Evolutionary conservation across 1,284 basidiomycete genomes (phyloP), one percentile per base, ranked within the genome.

Genomic region (Leccinum griseonigrum): DNA sequence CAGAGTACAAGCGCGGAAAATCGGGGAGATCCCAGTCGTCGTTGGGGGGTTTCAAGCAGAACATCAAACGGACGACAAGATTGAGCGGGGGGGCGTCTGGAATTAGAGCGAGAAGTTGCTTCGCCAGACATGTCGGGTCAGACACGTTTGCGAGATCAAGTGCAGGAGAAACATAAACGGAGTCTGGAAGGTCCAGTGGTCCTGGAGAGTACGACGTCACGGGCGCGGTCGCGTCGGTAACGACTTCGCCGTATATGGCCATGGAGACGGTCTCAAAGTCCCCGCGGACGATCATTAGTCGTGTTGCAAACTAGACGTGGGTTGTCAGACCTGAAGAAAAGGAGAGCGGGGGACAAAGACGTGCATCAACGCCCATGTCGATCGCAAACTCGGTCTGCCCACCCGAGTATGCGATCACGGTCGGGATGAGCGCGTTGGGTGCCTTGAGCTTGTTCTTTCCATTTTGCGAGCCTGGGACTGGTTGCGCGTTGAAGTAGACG

Each of bases 251-350:
- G 32, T 73, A 71, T 58, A 74, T 59, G 40, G 69, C 72, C 63
- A 73, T 71, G 3, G 90, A 90, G 26, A 91, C 76, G 61, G 77
- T 78, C 57, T 84, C 76, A 69, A 91, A 92, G 32, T 81, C 77
- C 32, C 90, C 91, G 69, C 85, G 85, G 64, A 93, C 79, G 61
- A 92, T 89, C 82, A 93, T 86, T 29, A 93, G 78, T 58, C 91
- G 87, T 26, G 90, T 92, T 3, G 87, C 83, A 70, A 84, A 85
- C 90, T 92, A 69, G 9, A 58, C 3, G 31, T 2, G 32, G 53
- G 10, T 22, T 7, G 43, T 73, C 36, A 64, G 61, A 60, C 59
- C 22, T 1, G 22, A 64, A 32, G 60, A 31, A 57, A 40, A 53
- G 46, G 63, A 54, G n/a, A 54, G 56, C 38, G 60, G 60, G 46